Conservation (phyloP, 1,284 basidiomycete genomes). For the Microbotryum scabiosae region DNA sequence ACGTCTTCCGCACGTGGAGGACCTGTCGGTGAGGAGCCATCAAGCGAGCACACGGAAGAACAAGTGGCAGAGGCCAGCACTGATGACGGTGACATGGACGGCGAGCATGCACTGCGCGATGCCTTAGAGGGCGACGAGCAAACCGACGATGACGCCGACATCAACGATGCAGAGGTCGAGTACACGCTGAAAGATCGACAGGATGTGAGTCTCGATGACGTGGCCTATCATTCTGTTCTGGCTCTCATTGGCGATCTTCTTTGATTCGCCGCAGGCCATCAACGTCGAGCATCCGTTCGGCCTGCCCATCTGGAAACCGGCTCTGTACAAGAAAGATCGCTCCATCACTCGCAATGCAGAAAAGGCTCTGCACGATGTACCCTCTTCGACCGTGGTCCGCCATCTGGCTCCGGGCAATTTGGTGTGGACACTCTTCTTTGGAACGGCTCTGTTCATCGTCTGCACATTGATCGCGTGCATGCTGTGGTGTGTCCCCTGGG, state of each 20-base stretch:
- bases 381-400: conserved; percentile 81
- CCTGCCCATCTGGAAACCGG: conserved; percentile 99
- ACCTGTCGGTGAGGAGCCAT: conserved; percentile 1
- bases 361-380: conserved; percentile 80
- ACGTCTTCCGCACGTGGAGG: background rate
- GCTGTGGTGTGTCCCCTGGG: conserved; percentile 62
- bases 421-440: conserved; percentile 77
- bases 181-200: conserved; percentile 92
- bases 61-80: conserved; percentile 34
- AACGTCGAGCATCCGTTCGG: conserved; percentile 99
- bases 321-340: conserved; percentile 94
- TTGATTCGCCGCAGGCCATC: conserved; percentile 49
- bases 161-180: conserved; percentile 63
- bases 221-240: too few relatives aligned
- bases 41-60: conserved; percentile 22
- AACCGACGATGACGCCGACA: conserved; percentile 6
- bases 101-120: conserved; percentile 4
- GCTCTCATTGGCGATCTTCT: too few relatives aligned
- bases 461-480: conserved; percentile 62
- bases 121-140: conserved; percentile 17
- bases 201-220: conserved; percentile 52
- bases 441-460: conserved; percentile 78
- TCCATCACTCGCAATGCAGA: conserved; percentile 95
- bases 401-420: conserved; percentile 83
- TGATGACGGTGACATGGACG: conserved; percentile 17